These are phyloP conservation scores for Ilyonectria robusta DNA, from an alignment of 2,329 filamentous ascomycete genomes.

Conservation along the genomic window DNA sequence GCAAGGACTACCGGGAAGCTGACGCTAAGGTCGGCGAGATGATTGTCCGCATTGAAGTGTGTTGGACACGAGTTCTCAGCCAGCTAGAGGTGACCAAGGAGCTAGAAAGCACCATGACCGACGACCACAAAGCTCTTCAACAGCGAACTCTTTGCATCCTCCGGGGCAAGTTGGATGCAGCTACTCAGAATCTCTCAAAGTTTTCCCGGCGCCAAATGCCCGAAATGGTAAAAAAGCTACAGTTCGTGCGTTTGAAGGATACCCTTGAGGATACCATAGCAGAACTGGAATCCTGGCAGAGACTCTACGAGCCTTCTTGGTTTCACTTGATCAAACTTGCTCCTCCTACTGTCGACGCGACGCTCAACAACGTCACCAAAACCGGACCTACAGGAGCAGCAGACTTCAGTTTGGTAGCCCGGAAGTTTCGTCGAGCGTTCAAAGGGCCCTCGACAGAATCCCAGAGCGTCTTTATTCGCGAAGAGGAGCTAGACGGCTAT, in stretches of 20 bases:
- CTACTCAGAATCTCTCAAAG: constrained; percentile 9
- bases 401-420: background rate
- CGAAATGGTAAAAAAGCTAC: constrained; percentile 9
- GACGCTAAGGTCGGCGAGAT: constrained; percentile 8
- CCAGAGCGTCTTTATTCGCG: constrained; percentile 3
- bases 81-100: constrained; percentile 11
- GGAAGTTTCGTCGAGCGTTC: constrained; percentile 16
- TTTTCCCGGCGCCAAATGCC: constrained; percentile 1
- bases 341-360: constrained; percentile 1
- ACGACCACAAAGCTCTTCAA: constrained; percentile 5
- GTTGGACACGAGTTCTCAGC: constrained; percentile 9
- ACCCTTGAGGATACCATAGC: constrained; percentile 13
- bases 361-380: background rate
- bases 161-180: constrained; percentile 7
- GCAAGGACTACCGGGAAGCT: constrained; percentile 9
- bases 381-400: background rate
- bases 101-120: constrained; percentile 9
- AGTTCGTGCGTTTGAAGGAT: constrained; percentile 5
- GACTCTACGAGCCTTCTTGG: constrained; percentile 27
- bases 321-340: constrained; percentile 22
- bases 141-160: constrained; percentile 10
- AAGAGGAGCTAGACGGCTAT: constrained; percentile 4
- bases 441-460: constrained; percentile 8
- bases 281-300: constrained; percentile 24
- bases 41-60: constrained; percentile 12